Percentiles rank a stretch among this genome's conserved stretches.
These are phyloP conservation scores for Phalaenopsis equestris DNA, from an alignment of 106 monocot species.

Conservation along the genomic window DNA sequence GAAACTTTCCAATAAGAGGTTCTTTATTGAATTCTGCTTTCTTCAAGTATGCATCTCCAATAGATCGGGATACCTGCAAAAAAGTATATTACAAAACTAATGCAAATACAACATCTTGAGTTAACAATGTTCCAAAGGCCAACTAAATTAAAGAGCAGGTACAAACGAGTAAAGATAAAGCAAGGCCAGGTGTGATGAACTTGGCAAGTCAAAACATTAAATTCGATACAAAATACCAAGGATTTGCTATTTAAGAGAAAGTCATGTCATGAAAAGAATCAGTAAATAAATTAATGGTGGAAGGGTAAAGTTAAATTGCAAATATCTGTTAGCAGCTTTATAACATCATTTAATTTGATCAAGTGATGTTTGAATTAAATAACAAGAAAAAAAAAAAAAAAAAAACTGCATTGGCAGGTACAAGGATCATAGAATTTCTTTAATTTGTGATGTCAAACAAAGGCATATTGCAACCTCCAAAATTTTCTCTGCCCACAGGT, in stretches of 20 bases:
- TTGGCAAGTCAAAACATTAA: neutral
- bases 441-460: neutral
- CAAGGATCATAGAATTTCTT: neutral
- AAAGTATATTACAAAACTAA: neutral
- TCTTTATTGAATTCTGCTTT: conserved; percentile 13
- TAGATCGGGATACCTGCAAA: conserved; percentile 15
- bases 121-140: neutral
- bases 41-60: conserved; percentile 25
- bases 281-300: neutral
- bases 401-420: neutral
- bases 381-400: neutral
- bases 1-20: conserved; percentile 16
- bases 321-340: neutral
- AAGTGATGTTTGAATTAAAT: too few species aligned
- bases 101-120: neutral
- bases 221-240: neutral
- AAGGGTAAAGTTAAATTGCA: neutral
- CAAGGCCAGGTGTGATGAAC: neutral
- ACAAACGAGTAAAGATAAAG: neutral
- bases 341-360: too few species aligned
- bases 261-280: neutral
- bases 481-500: neutral
- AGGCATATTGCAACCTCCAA: neutral
- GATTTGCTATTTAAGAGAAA: neutral
- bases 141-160: neutral